Conservation (phyloP, 2,329 filamentous ascomycete genomes). For the Huntiella decipiens region DNA sequence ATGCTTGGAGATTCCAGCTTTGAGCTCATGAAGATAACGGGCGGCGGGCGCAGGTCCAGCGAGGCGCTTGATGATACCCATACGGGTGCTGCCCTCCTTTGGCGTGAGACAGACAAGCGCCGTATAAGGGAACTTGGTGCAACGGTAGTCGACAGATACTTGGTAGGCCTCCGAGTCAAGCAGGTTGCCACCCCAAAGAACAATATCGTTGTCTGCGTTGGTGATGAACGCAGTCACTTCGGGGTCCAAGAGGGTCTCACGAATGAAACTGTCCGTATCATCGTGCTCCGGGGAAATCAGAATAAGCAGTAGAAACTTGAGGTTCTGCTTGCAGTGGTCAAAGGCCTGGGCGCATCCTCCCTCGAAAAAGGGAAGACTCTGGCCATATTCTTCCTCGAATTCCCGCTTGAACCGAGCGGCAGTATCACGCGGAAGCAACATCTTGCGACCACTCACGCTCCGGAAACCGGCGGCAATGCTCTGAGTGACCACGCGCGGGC, state of each 20-base stretch:
- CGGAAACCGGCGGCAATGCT: conserved; percentile 31
- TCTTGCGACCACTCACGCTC: conserved; percentile 50
- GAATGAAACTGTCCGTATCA: conserved; percentile 65
- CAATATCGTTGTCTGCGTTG: conserved; percentile 55
- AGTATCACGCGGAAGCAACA: conserved; percentile 69
- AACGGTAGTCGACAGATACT: conserved; percentile 68
- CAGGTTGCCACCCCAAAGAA: conserved; percentile 86
- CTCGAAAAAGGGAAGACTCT: conserved; percentile 59
- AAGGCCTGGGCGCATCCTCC: conserved; percentile 82
- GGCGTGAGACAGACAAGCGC: conserved; percentile 76
- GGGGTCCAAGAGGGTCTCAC: conserved; percentile 59
- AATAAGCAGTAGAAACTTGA: conserved; percentile 80
- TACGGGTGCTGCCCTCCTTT: conserved; percentile 62
- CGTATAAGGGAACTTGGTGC: conserved; percentile 83
- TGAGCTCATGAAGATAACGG: conserved; percentile 60
- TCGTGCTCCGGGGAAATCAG: conserved; percentile 88
- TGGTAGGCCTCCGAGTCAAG: conserved; percentile 89
- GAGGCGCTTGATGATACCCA: conserved; percentile 74
- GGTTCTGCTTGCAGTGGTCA: conserved; percentile 72
- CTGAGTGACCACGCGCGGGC: conserved; percentile 34
- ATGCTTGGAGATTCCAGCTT: conserved; percentile 54
- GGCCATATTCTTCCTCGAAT: conserved; percentile 84
- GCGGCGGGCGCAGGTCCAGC: conserved; percentile 50
- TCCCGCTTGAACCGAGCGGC: conserved; percentile 77
- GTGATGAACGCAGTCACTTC: conserved; percentile 59